These are phyloP conservation scores for Austropuccinia psidii DNA, from an alignment of 1,284 basidiomycete genomes.

Conservation along the genomic window DNA sequence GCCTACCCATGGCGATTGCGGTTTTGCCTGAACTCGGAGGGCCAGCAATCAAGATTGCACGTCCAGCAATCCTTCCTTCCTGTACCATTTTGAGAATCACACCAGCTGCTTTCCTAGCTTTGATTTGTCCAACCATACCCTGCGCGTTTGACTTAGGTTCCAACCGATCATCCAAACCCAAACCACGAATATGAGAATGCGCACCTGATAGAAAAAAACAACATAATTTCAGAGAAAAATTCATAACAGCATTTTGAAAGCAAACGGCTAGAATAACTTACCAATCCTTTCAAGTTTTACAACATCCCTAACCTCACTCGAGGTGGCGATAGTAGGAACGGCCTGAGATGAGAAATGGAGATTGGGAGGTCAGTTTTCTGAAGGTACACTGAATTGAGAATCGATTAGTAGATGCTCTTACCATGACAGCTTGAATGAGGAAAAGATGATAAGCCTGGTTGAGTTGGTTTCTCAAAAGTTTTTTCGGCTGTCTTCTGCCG, in stretches of 20 bases:
- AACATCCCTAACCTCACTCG: conserved; percentile 61
- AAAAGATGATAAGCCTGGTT: too few relatives aligned
- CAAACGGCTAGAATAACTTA: conserved; percentile 45
- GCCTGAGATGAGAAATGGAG: not conserved
- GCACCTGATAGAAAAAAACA: conserved; percentile 53
- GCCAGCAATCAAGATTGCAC: conserved; percentile 90
- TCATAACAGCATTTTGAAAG: not conserved
- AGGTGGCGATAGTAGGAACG: conserved; percentile 43
- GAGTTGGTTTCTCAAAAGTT: too few relatives aligned
- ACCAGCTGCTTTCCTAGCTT: conserved; percentile 90
- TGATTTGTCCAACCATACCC: conserved; percentile 93
- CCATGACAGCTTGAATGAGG: too few relatives aligned
- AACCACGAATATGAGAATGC: conserved; percentile 93
- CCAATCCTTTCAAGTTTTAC: conserved; percentile 96
- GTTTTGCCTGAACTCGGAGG: conserved; percentile 96
- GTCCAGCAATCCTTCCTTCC: conserved; percentile 84
- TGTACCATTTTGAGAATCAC: conserved; percentile 98
- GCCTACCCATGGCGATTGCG: conserved; percentile 83
- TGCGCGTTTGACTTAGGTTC: conserved; percentile 79
- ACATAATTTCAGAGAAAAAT: not conserved
- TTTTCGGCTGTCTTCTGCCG: too few relatives aligned
- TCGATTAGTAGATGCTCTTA: too few relatives aligned
- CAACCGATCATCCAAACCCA: conserved; percentile 81
- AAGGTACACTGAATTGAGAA: too few relatives aligned
- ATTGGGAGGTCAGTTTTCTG: too few relatives aligned